Base-by-base conservation (phyloP, 192 early-diverging fungal species). In the Oehlia diaphana region DNA sequence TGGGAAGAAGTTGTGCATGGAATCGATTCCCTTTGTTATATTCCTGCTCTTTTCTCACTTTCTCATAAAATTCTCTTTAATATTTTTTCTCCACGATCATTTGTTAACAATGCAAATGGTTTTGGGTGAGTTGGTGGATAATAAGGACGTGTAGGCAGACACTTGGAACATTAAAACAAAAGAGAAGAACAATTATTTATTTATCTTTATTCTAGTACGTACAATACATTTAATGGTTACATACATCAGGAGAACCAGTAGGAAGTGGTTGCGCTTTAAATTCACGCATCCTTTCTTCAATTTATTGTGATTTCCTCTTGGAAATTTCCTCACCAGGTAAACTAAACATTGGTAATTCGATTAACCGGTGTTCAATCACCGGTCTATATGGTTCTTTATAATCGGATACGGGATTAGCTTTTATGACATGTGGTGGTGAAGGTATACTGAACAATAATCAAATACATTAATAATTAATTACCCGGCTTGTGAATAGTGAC, bases 1-100 rank as follows among this genome's bases (percentile, higher is more conserved):
- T 76, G 1, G 75, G 75, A 19, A 76, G 12, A 21, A 63, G 75
- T 23, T 9, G 33, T 12, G 75, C 75, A 35, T 47, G 75, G 6
- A 76, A 76, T 63, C 65, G 44, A 64, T 47, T 23, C 66, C 63
- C 37, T 76, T 76, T 63, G 62, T 13, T 6, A 31, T 26, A 26
- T 26, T 64, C 37, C 10, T 23, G 19, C 8, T 28, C 19, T 21
- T 23, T 13, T 12, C 39, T 65, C n/a, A 76, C 10, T 42, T 14
- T 63, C 65, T 76, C 62, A 19, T 65, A n/a, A 65, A 76, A 76
- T 26, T 42, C 16, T 44, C 37, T 19, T 65, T 76, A 35, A 65
- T 76, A 76, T 35, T n/a, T 33, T n/a, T 76, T 76, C 75, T 49
- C 75, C 75, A 23, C 75, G 75, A 10, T 39, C n/a, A 28, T 63